Conservation (phyloP, 169 alveolate species). For the Babesia gibsoni region DNA sequence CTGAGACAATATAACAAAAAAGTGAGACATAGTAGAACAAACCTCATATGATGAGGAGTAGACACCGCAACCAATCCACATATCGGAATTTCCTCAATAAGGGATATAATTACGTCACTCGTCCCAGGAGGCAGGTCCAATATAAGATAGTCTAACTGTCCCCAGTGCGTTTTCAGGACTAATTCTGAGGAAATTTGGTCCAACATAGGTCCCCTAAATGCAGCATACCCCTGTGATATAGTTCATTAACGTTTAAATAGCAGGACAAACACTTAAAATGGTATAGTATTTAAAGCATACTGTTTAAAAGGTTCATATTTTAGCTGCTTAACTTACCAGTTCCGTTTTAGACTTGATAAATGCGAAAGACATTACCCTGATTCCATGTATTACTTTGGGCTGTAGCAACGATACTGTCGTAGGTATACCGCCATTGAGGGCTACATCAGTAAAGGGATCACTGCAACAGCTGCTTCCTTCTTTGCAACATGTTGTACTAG, state of each 20-base stretch:
- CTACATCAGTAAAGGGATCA: not conserved
- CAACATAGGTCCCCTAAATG: slow-evolving; percentile 94
- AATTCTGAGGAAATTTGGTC: slow-evolving; percentile 89
- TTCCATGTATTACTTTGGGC: slow-evolving; percentile 63
- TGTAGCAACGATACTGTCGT: slow-evolving; percentile 43
- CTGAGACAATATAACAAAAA: slow-evolving; percentile 88
- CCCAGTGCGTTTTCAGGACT: slow-evolving; percentile 93
- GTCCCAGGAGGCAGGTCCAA: slow-evolving; percentile 99
- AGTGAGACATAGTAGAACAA: slow-evolving; percentile 80
- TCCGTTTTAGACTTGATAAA: slow-evolving; percentile 28
- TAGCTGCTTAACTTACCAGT: slow-evolving; percentile 13
- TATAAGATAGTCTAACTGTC: slow-evolving; percentile 94
- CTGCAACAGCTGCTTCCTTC: not conserved
- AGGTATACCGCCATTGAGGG: not conserved
- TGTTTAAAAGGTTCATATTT: not conserved
- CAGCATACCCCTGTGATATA: slow-evolving; percentile 68
- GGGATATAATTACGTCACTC: slow-evolving; percentile 96
- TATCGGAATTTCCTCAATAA: slow-evolving; percentile 87
- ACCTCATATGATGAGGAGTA: slow-evolving; percentile 74
- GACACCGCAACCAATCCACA: slow-evolving; percentile 83
- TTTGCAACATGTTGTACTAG: not conserved
- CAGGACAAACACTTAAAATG: not conserved
- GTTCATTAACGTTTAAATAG: not conserved
- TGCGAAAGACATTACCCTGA: slow-evolving; percentile 71
- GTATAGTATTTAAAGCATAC: not conserved